Evolutionary conservation across 768 basidiomycete genomes (phyloP), one percentile per base, ranked within the genome.

Genomic region (Cyclocybe aegerita): DNA sequence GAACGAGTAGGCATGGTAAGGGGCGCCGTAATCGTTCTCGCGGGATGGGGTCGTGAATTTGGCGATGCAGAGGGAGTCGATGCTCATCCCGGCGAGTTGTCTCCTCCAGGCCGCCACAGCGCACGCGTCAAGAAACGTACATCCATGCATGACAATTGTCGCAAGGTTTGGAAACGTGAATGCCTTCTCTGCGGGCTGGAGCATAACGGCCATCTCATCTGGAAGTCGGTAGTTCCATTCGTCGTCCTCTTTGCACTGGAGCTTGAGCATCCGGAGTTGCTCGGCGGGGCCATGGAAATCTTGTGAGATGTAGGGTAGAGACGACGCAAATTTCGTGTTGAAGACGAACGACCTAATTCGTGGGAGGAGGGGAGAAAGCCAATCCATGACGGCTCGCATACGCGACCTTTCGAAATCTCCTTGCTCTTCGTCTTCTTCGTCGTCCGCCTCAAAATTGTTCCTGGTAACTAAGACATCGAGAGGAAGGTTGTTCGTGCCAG

Each of bases 51-150:
- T 6, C 8, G 17, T 43, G 17, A 43, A 31, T 15, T 36, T 15
- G 23, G 15, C 31, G 9, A 49, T 43, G 10, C 41, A 50, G 31
- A 50, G 49, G 7, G 43, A 41, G 17, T 50, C 43, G 12, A 50
- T 23, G n/a, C 36, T 43, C 43, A 50, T 17, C 23, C 2, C 14
- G 4, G 14, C 0, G 43, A 50, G 36, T 11, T 50, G 49, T 4
- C n/a, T 1, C 11, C 9, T 33, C 35, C 43, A 50, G 1, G 42
- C 23, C 7, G 17, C 14, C 7, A 45, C 6, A 34, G 31, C 4
- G 23, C 17, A 44, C 3, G 43, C 43, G 16, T 50, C 35, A 23
- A 43, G 10, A 31, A 44, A 43, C 7, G 49, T 50, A 14, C 32
- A 16, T 2, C 49, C 49, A 32, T 50, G 43, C n/a, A 50, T 11